Percentiles rank a stretch among this genome's conserved stretches.
phyloP scores from a whole-genome alignment of 176 grass and related monocot genomes.

The Rhipidocladum racemiflorum region DNA sequence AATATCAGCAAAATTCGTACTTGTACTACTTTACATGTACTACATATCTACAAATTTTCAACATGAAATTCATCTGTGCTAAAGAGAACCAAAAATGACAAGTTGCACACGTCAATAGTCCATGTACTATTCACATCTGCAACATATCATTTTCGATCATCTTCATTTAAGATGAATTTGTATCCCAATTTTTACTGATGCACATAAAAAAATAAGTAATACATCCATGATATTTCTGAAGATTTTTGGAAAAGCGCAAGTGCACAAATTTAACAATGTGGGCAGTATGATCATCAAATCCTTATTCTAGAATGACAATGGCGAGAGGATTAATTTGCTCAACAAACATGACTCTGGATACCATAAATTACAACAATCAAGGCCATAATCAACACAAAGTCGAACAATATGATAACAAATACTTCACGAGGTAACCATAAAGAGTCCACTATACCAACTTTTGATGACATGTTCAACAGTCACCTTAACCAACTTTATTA shows the following conservation, averaged over 20 bases:
- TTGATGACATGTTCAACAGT: too few relatives aligned
- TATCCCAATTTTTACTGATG: background rate
- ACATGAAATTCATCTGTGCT: too few relatives aligned
- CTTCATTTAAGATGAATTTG: background rate
- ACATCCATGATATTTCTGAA: background rate
- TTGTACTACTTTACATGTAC: too few relatives aligned
- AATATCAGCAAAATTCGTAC: too few relatives aligned
- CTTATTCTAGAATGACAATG: background rate
- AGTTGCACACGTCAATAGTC: background rate
- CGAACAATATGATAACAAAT: background rate
- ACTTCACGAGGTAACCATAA: background rate
- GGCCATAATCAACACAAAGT: background rate
- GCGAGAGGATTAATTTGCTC: background rate
- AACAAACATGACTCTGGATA: background rate
- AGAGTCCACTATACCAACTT: background rate
- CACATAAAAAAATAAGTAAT: background rate
- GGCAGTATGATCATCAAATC: too few relatives aligned
- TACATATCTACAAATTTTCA: too few relatives aligned
- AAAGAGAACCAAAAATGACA: too few relatives aligned
- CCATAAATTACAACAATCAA: constrained; percentile 6
- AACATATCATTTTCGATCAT: background rate
- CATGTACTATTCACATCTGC: background rate
- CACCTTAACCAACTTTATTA: background rate
- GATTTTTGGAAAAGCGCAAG: too few relatives aligned
- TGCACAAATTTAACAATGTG: too few relatives aligned